Conservation (phyloP, 495 filamentous ascomycete species). For the Astrothelium macrocarpum region DNA sequence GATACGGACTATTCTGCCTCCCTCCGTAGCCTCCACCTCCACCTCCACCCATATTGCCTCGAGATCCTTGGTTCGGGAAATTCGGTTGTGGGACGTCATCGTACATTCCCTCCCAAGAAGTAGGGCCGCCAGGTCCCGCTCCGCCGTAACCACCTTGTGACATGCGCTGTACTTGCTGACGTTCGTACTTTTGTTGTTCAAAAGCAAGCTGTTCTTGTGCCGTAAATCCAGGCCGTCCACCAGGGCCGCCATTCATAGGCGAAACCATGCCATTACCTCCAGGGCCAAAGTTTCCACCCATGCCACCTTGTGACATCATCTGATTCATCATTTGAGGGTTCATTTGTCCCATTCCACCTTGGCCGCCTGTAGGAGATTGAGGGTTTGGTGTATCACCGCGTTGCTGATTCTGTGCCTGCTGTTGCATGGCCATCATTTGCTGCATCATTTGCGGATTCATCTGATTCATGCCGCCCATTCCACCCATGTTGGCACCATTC, state of each 20-base stretch:
- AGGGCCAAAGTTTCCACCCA: constrained; percentile 11
- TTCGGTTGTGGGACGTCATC: constrained; percentile 87
- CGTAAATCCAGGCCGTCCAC: constrained; percentile 38
- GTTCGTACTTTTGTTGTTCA: constrained; percentile 81
- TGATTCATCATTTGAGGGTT: constrained; percentile 70
- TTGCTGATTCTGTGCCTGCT: constrained; percentile 3
- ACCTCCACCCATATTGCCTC: constrained; percentile 42
- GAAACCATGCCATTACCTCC: constrained; percentile 15
- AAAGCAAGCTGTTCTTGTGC: constrained; percentile 71
- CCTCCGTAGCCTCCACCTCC: constrained; percentile 13
- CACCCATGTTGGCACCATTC: constrained; percentile 22
- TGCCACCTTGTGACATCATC: constrained; percentile 40
- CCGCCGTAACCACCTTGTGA: constrained; percentile 25
- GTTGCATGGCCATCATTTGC: constrained; percentile 18
- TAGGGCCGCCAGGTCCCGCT: constrained; percentile 45
- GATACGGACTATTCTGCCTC: constrained; percentile 10
- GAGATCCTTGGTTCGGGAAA: constrained; percentile 42
- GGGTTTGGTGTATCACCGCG: constrained; percentile 37
- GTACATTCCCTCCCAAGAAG: constrained; percentile 98
- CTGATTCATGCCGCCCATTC: constrained; percentile 42
- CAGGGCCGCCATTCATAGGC: constrained; percentile 10
- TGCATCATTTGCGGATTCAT: constrained; percentile 33
- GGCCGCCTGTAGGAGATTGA: constrained; percentile 16
- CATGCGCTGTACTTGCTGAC: constrained; percentile 48
- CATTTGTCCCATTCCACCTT: constrained; percentile 33